Base-by-base conservation (phyloP, 2,329 filamentous ascomycete species). In the Lizonia empirigonia region DNA sequence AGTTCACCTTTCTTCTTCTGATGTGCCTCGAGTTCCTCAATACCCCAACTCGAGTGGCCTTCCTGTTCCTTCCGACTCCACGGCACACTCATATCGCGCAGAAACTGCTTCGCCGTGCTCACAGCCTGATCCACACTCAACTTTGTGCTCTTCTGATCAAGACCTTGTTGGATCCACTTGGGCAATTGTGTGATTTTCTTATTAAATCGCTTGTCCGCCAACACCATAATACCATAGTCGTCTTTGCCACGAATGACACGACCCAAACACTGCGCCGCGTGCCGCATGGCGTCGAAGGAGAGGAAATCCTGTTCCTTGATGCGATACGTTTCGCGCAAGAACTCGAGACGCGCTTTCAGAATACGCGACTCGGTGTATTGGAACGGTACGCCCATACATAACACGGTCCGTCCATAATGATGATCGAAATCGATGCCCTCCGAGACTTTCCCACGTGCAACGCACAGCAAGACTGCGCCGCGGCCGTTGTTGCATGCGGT, bases 341-440 rank as follows among this genome's bases (percentile, higher is more conserved):
- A 99, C 68, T 99, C 91, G 3, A 99, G 83, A 2, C 94, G 85
- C 1, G 94, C 94, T 77, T 97, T 99, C 36, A 99, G 81, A 53
- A 99, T 99, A 24, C 94, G 86, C 0, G 92, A 97, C 72, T 99
- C 94, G 2, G 95, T 99, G 77, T 99, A 99, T 74, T 99, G 94
- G 76, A 97, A 99, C 0, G 94, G 94, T 1, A 97, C 93, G 33
- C 94, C 94, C 60, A 99, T 97, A 69, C 92, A 97, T 39, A 99
- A 73, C 75, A 99, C 95, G 10, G 93, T 94, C 47, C 94, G 88
- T 30, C 94, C 94, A 72, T 97, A 99, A 67, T 99, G 94, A 68
- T 99, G 94, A 73, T 99, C 94, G 67, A 99, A 99, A 84, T 99
- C 94, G 62, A 99, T 97, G 38, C 95, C 95, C 73, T 99, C 94